Base-by-base conservation (phyloP, 345 rosid genomes). In the Ricinus communis region DNA sequence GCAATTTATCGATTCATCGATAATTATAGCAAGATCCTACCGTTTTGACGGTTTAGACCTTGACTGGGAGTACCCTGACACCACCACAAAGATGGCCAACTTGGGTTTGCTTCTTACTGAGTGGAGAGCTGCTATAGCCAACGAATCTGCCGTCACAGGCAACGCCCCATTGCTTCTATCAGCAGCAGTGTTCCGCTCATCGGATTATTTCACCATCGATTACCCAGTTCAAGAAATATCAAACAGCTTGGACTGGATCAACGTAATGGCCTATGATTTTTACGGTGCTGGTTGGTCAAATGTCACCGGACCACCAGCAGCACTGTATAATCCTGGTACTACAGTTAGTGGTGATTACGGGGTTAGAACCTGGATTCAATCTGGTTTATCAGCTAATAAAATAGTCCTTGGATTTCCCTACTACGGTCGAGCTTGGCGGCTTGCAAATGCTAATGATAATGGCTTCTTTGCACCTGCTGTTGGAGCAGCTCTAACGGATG, bases 1-100 rank as follows among this genome's bases (percentile, higher is more conserved):
- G 80, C 65, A 84, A 0, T 88, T 88, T 66, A 85, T 88, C 15
- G 80, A 78, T 43, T 88, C 90, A 46, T 84, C 93, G 5, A 84
- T 88, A 7, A 69, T 27, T 11, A 8, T 84, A 18, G 86, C 90
- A 9, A 74, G 92, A 40, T 75, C 83, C 0, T 72, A 82, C 30
- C 82, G 80, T 2, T 86, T 86, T 69, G 71, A 75, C 13, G 86
- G 82, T 45, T 52, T 80, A 0, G 77, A 80, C 28, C 78, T 83
- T 21, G 45, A 1, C 2, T 69, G 71, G 40, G 64, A 63, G 25
- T 5, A n/a, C 33, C 83, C 78, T 13, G 7, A 30, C 8, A 40
- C 33, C 40, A 8, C 51, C 9, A 53, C 66, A 46, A 67, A 74
- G 63, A 65, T 56, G 73, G 10, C 36, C 51, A 77, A 61, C 62